A percentile compares a stretch with the other conserved stretches of the same genome.
phyloP scores from a whole-genome alignment of 495 filamentous ascomycete species.

The Chaetomium fimeti region DNA sequence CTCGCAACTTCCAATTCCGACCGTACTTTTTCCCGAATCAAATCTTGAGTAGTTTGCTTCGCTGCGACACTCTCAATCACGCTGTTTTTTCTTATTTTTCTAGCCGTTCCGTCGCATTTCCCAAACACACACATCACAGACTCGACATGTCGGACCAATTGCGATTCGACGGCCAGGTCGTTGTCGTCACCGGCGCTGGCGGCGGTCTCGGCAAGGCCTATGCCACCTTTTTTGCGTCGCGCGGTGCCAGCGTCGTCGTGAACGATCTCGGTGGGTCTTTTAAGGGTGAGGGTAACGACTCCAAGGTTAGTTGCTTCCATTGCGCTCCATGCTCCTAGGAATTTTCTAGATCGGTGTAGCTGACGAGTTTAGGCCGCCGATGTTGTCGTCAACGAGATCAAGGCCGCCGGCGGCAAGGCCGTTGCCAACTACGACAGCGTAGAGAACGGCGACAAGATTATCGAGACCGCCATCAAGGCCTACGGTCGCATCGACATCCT shows the following conservation, averaged over 20 bases:
- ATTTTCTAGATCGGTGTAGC: not conserved
- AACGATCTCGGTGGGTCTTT: slow-evolving; percentile 95
- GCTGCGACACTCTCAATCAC: slow-evolving; percentile 11
- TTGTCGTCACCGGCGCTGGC: slow-evolving; percentile 94
- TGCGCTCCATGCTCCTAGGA: not conserved
- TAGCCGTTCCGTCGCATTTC: slow-evolving; percentile 12
- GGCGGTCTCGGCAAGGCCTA: slow-evolving; percentile 94
- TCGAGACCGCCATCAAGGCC: slow-evolving; percentile 89
- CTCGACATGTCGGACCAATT: slow-evolving; percentile 68
- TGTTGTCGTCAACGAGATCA: slow-evolving; percentile 93
- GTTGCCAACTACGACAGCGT: slow-evolving; percentile 99
- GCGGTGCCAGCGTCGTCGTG: slow-evolving; percentile 94
- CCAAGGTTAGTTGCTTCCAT: slow-evolving; percentile 58
- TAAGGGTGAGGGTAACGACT: slow-evolving; percentile 87
- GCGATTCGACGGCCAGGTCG: slow-evolving; percentile 93
- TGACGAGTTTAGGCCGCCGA: slow-evolving; percentile 72
- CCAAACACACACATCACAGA: slow-evolving; percentile 16
- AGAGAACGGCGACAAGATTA: slow-evolving; percentile 89
- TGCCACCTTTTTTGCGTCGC: slow-evolving; percentile 83
- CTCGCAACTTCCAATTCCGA: not conserved
- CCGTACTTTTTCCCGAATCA: not conserved
- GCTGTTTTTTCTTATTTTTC: slow-evolving; percentile 5
- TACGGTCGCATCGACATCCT: slow-evolving; percentile 94
- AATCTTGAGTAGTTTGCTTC: not conserved
- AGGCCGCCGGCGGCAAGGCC: slow-evolving; percentile 87